Evolutionary conservation across 179 eudicot genomes (phyloP).

Genomic region (Pouteria campechiana): DNA sequence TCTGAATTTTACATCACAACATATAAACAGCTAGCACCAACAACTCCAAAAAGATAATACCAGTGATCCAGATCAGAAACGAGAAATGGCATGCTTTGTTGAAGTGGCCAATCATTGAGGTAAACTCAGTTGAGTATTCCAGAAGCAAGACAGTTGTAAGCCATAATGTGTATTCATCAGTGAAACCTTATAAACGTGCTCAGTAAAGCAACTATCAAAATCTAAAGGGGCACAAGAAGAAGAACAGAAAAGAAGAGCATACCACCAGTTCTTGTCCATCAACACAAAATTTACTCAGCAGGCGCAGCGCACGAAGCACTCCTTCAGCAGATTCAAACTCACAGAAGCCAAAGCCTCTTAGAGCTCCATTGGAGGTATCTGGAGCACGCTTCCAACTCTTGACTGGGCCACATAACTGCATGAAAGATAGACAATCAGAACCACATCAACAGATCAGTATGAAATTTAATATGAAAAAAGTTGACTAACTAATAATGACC

Average conservation of each 20-base stretch:
- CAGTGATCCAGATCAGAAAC: too few relatives aligned
- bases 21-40: too few relatives aligned
- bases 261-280: slow-evolving; percentile 95
- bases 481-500: background rate
- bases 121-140: too few relatives aligned
- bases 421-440: background rate
- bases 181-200: too few relatives aligned
- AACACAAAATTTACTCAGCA: slow-evolving; percentile 66
- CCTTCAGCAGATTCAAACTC: slow-evolving; percentile 96
- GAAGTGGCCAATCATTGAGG: too few relatives aligned
- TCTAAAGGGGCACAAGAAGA: too few relatives aligned
- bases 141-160: too few relatives aligned
- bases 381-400: slow-evolving; percentile 96
- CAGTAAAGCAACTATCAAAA: too few relatives aligned
- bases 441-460: background rate
- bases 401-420: slow-evolving; percentile 91
- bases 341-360: slow-evolving; percentile 76
- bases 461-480: background rate
- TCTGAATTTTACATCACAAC: too few relatives aligned
- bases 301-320: slow-evolving; percentile 80
- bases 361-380: slow-evolving; percentile 72
- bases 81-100: too few relatives aligned
- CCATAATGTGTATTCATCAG: too few relatives aligned
- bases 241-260: slow-evolving; percentile 6
- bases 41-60: too few relatives aligned